phyloP scores from a whole-genome alignment of 2,329 filamentous ascomycete genomes.

The Tetracladium maxilliforme region DNA sequence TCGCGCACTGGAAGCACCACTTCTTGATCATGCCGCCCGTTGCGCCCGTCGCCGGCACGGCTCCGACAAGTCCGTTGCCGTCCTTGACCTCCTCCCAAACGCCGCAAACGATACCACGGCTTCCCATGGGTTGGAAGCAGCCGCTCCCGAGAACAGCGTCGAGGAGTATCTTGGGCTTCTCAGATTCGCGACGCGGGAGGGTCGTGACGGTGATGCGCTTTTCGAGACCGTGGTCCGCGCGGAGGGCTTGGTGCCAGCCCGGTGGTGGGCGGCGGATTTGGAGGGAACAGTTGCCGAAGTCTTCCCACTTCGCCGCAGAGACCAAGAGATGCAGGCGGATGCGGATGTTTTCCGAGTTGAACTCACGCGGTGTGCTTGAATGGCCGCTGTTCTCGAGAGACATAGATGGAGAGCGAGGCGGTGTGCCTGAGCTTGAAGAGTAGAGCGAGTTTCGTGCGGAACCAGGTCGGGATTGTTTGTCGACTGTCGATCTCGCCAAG shows the following conservation, averaged over 20 bases:
- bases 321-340: conserved; percentile 77
- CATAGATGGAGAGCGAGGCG: conserved; percentile 11
- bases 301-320: conserved; percentile 69
- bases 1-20: conserved; percentile 11
- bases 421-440: conserved; percentile 15
- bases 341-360: conserved; percentile 67
- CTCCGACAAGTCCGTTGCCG: conserved; percentile 11
- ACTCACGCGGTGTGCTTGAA: conserved; percentile 32
- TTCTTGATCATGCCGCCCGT: conserved; percentile 10
- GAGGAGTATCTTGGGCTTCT: conserved; percentile 48
- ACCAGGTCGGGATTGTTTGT: conserved; percentile 14
- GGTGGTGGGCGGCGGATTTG: conserved; percentile 66
- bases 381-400: conserved; percentile 11
- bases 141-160: conserved; percentile 76
- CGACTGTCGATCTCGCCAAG: conserved; percentile 64
- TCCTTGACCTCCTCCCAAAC: conserved; percentile 3
- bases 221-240: conserved; percentile 52
- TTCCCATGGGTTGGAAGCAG: conserved; percentile 40
- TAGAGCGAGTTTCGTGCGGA: conserved; percentile 27
- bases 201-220: conserved; percentile 68
- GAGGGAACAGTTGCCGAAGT: conserved; percentile 72
- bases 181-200: not conserved
- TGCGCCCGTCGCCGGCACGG: conserved; percentile 9
- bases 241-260: conserved; percentile 41
- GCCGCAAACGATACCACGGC: conserved; percentile 9